phyloP scores from a whole-genome alignment of 768 basidiomycete species.

The Exsudoporus frostii region DNA sequence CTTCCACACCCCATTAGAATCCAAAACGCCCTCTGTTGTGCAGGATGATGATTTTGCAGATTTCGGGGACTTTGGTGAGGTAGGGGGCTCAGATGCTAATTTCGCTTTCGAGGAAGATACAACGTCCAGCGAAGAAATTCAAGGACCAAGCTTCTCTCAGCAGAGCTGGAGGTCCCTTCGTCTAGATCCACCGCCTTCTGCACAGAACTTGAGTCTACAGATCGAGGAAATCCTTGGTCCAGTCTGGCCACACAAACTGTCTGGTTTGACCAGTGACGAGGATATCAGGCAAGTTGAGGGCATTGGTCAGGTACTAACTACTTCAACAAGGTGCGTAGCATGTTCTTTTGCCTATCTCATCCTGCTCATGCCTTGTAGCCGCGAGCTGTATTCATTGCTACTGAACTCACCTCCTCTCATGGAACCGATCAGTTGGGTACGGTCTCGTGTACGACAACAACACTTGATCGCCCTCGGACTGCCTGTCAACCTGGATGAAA shows the following conservation, averaged over 20 bases:
- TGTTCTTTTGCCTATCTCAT: slow-evolving; percentile 19
- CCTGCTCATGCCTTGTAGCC: slow-evolving; percentile 45
- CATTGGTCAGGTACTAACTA: slow-evolving; percentile 71
- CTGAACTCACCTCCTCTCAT: slow-evolving; percentile 69
- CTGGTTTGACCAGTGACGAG: slow-evolving; percentile 60
- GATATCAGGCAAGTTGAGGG: slow-evolving; percentile 79
- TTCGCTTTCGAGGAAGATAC: slow-evolving; percentile 39
- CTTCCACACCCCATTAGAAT: slow-evolving; percentile 47
- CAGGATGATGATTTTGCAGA: slow-evolving; percentile 81
- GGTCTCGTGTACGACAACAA: slow-evolving; percentile 85
- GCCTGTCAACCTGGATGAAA: slow-evolving; percentile 93
- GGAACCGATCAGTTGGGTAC: slow-evolving; percentile 91
- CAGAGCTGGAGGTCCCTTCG: slow-evolving; percentile 58
- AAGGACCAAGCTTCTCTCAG: slow-evolving; percentile 39
- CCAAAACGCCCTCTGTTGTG: slow-evolving; percentile 37
- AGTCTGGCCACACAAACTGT: slow-evolving; percentile 57
- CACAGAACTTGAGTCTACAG: slow-evolving; percentile 54
- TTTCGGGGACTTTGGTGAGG: slow-evolving; percentile 85
- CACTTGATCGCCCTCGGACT: slow-evolving; percentile 90
- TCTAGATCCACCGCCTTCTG: slow-evolving; percentile 62
- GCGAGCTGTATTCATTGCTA: slow-evolving; percentile 71
- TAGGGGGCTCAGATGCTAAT: slow-evolving; percentile 35
- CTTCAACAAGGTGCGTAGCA: slow-evolving; percentile 61
- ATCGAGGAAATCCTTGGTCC: slow-evolving; percentile 64
- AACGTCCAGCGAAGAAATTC: slow-evolving; percentile 12